Evolutionary conservation across 2,329 filamentous ascomycete genomes (phyloP).

Genomic region (Exserohilum turcica): DNA sequence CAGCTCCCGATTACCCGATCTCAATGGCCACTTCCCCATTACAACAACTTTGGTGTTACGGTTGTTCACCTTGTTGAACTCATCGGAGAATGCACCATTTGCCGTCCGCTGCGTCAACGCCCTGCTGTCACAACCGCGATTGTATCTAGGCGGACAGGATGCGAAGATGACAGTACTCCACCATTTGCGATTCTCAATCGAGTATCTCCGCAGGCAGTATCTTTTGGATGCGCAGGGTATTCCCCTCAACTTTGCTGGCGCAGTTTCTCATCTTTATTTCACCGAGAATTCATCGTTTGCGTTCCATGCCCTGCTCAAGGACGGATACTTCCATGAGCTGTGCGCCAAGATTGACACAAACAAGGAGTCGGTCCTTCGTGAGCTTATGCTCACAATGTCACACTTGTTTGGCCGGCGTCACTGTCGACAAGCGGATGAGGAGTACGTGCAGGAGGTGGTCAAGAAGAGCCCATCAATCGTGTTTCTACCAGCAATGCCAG

Average conservation of each 20-base stretch:
- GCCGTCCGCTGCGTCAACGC: slow-evolving; percentile 67
- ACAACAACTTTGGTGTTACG: slow-evolving; percentile 74
- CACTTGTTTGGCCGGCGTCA: slow-evolving; percentile 71
- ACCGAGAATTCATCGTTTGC: slow-evolving; percentile 77
- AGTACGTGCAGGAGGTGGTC: slow-evolving; percentile 56
- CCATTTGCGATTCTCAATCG: slow-evolving; percentile 79
- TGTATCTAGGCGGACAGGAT: slow-evolving; percentile 72
- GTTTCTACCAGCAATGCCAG: slow-evolving; percentile 67
- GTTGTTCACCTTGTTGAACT: slow-evolving; percentile 68
- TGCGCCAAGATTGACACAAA: slow-evolving; percentile 62
- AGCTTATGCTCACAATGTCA: slow-evolving; percentile 70
- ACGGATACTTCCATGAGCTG: slow-evolving; percentile 70
- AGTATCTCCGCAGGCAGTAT: slow-evolving; percentile 73
- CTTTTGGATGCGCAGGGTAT: slow-evolving; percentile 65
- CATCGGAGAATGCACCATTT: slow-evolving; percentile 67
- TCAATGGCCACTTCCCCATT: slow-evolving; percentile 78
- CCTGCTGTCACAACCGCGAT: slow-evolving; percentile 69
- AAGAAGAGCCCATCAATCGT: slow-evolving; percentile 67
- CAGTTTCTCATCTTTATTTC: slow-evolving; percentile 75
- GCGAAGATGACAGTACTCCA: slow-evolving; percentile 73
- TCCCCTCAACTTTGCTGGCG: slow-evolving; percentile 74
- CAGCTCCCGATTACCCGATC: slow-evolving; percentile 72
- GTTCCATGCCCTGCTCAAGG: slow-evolving; percentile 74
- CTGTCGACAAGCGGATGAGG: slow-evolving; percentile 53
- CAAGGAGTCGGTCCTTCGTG: slow-evolving; percentile 57